Base-by-base conservation (phyloP, 139 green algal genomes). In the Micractinium sp. region DNA sequence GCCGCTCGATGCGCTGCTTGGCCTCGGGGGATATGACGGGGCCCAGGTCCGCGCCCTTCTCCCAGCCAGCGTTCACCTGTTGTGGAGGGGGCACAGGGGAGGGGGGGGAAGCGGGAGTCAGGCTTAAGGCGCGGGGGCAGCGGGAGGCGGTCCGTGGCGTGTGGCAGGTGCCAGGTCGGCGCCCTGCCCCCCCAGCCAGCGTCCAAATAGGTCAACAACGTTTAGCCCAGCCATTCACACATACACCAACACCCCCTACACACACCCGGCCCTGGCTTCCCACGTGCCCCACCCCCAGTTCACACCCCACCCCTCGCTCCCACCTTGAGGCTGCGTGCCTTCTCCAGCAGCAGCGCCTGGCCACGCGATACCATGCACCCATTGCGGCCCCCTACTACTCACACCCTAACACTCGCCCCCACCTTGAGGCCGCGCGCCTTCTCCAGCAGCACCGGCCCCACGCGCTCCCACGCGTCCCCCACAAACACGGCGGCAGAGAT, bases 401-500 rank as follows among this genome's bases (percentile, higher is more conserved):
- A 9, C 66, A 27, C 63, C 12, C 63, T 23, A 27, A 12, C 63
- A 16, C 63, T 29, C 20, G 2, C 18, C 9, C 87, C 79, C 41
- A 96, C 96, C 89, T 96, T 96, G 41, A 98, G 94, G 47, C 81
- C 80, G 39, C 89, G 93, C 1, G 96, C 97, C 67, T 94, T 95
- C 35, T 95, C 93, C 33, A 95, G 85, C 41, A 99, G 90, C 0
- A 86, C 93, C 27, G 92, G 81, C 71, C 92, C 80, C 85, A 92
- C 98, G 35, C 84, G 90, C 27, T 90, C 92, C 41, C 96, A 91
- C 14, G 93, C 47, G 47, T 56, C 94, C 15, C 96, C 96, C 76
- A 99, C 98, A 94, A 99, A 98, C 36, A 99, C 96, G 0, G 94
- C 97, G 1, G 94, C 98, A 20, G 91, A 96, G 69, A 99, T 96